Percentiles rank a stretch among this genome's conserved stretches.
phyloP scores from a whole-genome alignment of 1,284 basidiomycete species.

The Fistulina hepatica region DNA sequence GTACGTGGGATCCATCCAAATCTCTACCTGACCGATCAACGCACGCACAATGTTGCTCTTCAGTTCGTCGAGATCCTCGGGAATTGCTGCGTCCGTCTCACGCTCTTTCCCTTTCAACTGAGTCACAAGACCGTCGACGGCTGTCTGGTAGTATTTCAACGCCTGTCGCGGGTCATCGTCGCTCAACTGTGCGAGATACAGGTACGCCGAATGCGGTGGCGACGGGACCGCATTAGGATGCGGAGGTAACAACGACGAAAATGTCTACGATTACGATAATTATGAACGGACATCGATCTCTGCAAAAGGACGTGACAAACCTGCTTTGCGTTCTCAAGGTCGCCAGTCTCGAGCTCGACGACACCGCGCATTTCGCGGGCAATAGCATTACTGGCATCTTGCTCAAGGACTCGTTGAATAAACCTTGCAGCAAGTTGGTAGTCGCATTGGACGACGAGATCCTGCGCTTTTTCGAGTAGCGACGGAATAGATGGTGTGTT shows the following conservation, averaged over 20 bases:
- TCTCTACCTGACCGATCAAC: constrained; percentile 85
- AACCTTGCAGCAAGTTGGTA: constrained; percentile 75
- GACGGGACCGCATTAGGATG: constrained; percentile 39
- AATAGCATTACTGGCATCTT: constrained; percentile 54
- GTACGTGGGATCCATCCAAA: constrained; percentile 86
- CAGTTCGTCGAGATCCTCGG: constrained; percentile 51
- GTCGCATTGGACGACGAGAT: constrained; percentile 72
- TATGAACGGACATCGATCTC: neutral
- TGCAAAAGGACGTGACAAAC: neutral
- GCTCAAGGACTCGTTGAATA: constrained; percentile 55
- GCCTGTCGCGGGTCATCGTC: constrained; percentile 69
- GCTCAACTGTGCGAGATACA: constrained; percentile 84
- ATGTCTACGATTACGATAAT: constrained; percentile 38
- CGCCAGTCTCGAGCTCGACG: constrained; percentile 66
- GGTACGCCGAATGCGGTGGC: constrained; percentile 68
- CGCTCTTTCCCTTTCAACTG: constrained; percentile 65
- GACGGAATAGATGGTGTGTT: constrained; percentile 34
- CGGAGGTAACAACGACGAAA: constrained; percentile 51
- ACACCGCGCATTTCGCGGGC: constrained; percentile 77
- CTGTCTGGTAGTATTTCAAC: constrained; percentile 72
- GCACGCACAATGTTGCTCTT: constrained; percentile 72
- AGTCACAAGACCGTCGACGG: constrained; percentile 62
- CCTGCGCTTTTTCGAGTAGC: constrained; percentile 66
- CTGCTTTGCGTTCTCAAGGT: constrained; percentile 57
- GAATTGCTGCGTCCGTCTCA: constrained; percentile 31